phyloP scores from a whole-genome alignment of 768 basidiomycete species.

The Lactarius sp. region DNA sequence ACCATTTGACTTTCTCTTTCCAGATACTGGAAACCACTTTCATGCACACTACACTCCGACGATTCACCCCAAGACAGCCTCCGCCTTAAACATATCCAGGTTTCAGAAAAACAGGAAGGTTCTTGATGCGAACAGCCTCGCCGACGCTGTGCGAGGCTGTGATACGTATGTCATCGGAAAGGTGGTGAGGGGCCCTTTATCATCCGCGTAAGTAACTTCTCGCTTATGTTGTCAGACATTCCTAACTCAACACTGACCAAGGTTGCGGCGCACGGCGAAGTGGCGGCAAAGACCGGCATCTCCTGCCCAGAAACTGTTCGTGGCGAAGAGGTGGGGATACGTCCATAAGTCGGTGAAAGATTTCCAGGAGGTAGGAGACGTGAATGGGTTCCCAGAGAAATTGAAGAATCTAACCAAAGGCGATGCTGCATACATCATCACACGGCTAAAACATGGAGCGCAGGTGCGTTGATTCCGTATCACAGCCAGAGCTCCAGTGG shows the following conservation, averaged over 20 bases:
- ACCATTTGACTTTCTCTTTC: background rate
- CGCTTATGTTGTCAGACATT: conserved; percentile 5
- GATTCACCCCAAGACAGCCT: conserved; percentile 25
- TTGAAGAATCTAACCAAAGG: conserved; percentile 62
- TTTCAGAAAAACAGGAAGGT: conserved; percentile 34
- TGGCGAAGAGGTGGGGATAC: conserved; percentile 48
- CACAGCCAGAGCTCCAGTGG: background rate
- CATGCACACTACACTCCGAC: conserved; percentile 53
- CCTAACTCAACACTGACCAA: conserved; percentile 26
- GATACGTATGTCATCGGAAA: conserved; percentile 61
- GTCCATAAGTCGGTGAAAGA: conserved; percentile 27
- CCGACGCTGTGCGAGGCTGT: conserved; percentile 58
- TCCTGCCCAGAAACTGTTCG: conserved; percentile 50
- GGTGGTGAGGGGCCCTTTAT: conserved; percentile 47
- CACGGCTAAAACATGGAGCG: conserved; percentile 71
- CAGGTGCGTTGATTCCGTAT: conserved; percentile 39
- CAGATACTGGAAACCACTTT: conserved; percentile 35
- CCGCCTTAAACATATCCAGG: conserved; percentile 17
- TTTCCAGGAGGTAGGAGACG: conserved; percentile 25
- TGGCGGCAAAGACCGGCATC: conserved; percentile 66
- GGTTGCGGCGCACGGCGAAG: conserved; percentile 56
- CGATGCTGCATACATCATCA: conserved; percentile 73
- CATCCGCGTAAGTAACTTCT: conserved; percentile 44
- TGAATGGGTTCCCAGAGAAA: conserved; percentile 30
- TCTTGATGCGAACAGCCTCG: conserved; percentile 49